Evolutionary conservation across 805 yeast genomes (phyloP).

Genomic region (Yarrowia alimentaria): DNA sequence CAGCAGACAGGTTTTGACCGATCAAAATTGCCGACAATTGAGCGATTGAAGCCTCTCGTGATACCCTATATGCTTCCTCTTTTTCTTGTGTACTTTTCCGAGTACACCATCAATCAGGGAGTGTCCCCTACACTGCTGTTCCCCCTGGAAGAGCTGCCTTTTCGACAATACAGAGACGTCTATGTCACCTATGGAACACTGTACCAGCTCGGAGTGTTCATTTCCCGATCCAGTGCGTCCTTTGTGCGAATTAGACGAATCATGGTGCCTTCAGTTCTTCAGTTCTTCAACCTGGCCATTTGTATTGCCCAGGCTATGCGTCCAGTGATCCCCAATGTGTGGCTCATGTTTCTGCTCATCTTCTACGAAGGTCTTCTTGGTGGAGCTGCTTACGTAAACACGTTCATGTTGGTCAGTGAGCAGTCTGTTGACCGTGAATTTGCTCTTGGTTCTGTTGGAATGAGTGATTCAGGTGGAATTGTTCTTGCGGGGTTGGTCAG

Average conservation of each 20-base stretch:
- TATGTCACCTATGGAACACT: slow-evolving; percentile 88
- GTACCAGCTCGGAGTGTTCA: slow-evolving; percentile 88
- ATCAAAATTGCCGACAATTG: slow-evolving; percentile 35
- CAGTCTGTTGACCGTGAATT: slow-evolving; percentile 63
- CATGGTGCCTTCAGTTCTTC: slow-evolving; percentile 64
- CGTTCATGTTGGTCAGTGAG: slow-evolving; percentile 75
- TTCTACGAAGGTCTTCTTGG: slow-evolving; percentile 88
- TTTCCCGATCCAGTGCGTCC: slow-evolving; percentile 80
- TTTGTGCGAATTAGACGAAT: slow-evolving; percentile 58
- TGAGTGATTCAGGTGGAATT: slow-evolving; percentile 82
- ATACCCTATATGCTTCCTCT: slow-evolving; percentile 74
- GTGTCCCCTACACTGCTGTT: slow-evolving; percentile 83
- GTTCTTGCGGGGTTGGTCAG: slow-evolving; percentile 77
- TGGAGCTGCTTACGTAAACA: slow-evolving; percentile 86
- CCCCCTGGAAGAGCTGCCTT: slow-evolving; percentile 69
- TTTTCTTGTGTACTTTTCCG: slow-evolving; percentile 77
- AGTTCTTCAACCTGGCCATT: slow-evolving; percentile 58
- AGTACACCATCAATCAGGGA: slow-evolving; percentile 88
- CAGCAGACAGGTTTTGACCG: too few species aligned
- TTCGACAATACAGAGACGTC: slow-evolving; percentile 70
- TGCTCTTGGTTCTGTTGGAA: slow-evolving; percentile 77
- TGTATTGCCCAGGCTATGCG: slow-evolving; percentile 64
- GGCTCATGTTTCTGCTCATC: slow-evolving; percentile 58
- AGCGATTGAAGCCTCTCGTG: slow-evolving; percentile 37
- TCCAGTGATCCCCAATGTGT: slow-evolving; percentile 57